Conservation (phyloP, 108 stramenopile species). For the Conticribra guillardii region DNA sequence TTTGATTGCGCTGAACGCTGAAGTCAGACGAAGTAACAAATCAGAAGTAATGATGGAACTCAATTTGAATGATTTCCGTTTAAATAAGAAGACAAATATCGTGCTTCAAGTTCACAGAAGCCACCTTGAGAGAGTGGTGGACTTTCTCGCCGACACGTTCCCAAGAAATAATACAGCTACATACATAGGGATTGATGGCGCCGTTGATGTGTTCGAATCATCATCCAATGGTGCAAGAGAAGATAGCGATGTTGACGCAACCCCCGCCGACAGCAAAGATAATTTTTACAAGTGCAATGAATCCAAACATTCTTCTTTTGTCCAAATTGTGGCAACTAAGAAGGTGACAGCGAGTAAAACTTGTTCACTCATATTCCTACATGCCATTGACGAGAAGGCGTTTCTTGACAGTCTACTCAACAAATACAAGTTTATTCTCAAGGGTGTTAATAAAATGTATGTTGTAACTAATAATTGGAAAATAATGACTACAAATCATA, state of each 20-base stretch:
- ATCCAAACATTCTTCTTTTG: too few species aligned
- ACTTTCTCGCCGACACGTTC: slow-evolving; percentile 10
- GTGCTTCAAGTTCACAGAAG: slow-evolving; percentile 55
- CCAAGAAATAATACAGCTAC: background rate
- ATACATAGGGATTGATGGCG: background rate
- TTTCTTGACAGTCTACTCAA: slow-evolving; percentile 20
- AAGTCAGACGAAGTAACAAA: background rate
- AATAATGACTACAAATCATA: background rate
- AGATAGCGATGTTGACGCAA: too few species aligned
- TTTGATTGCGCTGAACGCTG: background rate
- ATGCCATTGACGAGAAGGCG: background rate
- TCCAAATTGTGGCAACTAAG: slow-evolving; percentile 24
- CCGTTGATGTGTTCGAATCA: slow-evolving; percentile 3
- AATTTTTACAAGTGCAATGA: too few species aligned
- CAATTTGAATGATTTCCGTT: too few species aligned
- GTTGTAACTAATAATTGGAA: slow-evolving; percentile 1
- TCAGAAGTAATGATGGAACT: background rate
- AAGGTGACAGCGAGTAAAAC: slow-evolving; percentile 28
- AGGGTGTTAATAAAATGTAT: slow-evolving; percentile 32
- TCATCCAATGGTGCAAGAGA: too few species aligned
- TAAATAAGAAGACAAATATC: slow-evolving; percentile 29
- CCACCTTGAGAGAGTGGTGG: slow-evolving; percentile 49
- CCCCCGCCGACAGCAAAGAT: too few species aligned
- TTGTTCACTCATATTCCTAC: slow-evolving; percentile 30
- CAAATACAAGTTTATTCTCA: slow-evolving; percentile 19